A percentile compares a stretch with the other conserved stretches of the same genome.
Conservation (phyloP, 805 yeast genomes). For the Metschnikowia corniflorae region DNA sequence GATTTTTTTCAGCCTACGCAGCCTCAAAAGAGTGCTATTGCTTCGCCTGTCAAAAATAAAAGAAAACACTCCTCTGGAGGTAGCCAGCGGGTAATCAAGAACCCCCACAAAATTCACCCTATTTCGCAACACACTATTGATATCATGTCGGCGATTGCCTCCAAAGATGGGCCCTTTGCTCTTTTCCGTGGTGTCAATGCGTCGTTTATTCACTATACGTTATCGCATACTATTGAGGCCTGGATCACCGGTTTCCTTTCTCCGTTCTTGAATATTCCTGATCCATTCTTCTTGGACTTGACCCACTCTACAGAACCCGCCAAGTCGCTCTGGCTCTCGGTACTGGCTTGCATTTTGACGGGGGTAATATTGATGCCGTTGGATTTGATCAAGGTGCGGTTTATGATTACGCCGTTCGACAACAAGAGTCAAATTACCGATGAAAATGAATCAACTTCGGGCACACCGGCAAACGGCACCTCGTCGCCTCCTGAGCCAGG, state of each 20-base stretch:
- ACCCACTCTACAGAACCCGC: conserved; percentile 76
- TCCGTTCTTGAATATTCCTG: conserved; percentile 78
- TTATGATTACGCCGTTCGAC: conserved; percentile 66
- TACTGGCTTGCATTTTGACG: conserved; percentile 69
- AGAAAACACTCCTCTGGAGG: not conserved
- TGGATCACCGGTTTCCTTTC: conserved; percentile 90
- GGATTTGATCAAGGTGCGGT: conserved; percentile 72
- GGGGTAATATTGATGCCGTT: conserved; percentile 74
- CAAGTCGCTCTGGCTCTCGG: conserved; percentile 61
- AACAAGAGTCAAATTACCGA: conserved; percentile 14
- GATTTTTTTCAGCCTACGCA: conserved; percentile 32
- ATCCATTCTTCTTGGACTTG: conserved; percentile 80
- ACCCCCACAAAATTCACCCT: conserved; percentile 46
- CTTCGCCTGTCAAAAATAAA: not conserved
- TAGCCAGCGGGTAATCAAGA: conserved; percentile 1
- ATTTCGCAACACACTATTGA: conserved; percentile 59
- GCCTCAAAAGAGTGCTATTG: not conserved
- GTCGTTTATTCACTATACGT: conserved; percentile 71
- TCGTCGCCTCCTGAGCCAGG: not conserved
- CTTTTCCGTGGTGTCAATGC: conserved; percentile 74
- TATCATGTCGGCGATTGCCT: conserved; percentile 57
- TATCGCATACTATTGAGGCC: conserved; percentile 75
- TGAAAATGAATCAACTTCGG: not conserved
- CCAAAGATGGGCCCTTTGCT: conserved; percentile 71
- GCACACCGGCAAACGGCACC: not conserved